A percentile compares a stretch with the other conserved stretches of the same genome.
These are phyloP conservation scores for Lotmaria passim DNA, from an alignment of 208 protist genomes.

Conservation along the genomic window DNA sequence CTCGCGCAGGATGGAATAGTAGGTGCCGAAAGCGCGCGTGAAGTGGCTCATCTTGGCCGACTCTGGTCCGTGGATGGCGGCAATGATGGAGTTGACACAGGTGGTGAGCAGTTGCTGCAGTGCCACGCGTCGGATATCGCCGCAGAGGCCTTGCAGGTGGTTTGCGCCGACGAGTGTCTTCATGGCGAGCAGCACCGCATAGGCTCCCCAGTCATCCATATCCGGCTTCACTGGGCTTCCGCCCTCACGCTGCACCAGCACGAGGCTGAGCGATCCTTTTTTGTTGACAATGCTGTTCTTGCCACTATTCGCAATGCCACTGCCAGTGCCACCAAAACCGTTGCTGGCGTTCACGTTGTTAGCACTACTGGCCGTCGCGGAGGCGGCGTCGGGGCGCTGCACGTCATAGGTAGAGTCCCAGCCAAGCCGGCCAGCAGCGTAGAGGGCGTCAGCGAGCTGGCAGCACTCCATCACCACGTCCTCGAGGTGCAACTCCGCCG, in stretches of 20 bases:
- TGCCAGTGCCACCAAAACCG: background rate
- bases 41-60: slow-evolving; percentile 31
- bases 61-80: slow-evolving; percentile 50
- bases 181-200: slow-evolving; percentile 58
- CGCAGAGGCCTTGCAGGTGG: slow-evolving; percentile 33
- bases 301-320: background rate
- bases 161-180: slow-evolving; percentile 52
- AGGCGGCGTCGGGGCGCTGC: slow-evolving; percentile 2
- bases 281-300: slow-evolving; percentile 6
- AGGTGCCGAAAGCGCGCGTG: slow-evolving; percentile 36
- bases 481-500: slow-evolving; percentile 64
- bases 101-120: slow-evolving; percentile 43
- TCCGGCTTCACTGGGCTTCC: slow-evolving; percentile 25
- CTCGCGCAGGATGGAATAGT: slow-evolving; percentile 37
- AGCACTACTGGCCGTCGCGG: background rate
- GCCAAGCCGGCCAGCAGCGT: slow-evolving; percentile 67
- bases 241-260: slow-evolving; percentile 13
- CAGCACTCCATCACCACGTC: slow-evolving; percentile 71
- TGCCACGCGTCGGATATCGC: slow-evolving; percentile 30
- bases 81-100: slow-evolving; percentile 81
- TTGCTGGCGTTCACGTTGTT: background rate
- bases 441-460: slow-evolving; percentile 71
- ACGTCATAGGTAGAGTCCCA: slow-evolving; percentile 59
- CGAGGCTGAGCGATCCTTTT: slow-evolving; percentile 3
- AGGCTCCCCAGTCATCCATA: slow-evolving; percentile 45